Evolutionary conservation across 345 rosid genomes (phyloP).

Genomic region (Brassica incana): DNA sequence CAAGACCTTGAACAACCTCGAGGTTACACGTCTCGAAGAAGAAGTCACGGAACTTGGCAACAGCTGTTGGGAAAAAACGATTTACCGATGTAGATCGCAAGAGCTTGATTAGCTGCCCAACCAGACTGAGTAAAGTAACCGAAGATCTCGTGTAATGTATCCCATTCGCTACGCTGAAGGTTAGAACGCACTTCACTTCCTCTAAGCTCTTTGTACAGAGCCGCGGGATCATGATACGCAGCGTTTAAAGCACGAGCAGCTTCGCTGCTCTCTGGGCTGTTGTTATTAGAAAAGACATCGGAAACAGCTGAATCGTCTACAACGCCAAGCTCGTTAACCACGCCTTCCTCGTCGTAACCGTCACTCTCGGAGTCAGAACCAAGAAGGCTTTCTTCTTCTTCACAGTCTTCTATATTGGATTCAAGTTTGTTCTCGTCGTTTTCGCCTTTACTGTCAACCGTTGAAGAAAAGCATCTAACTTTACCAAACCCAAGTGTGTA

Average conservation of each 20-base stretch:
- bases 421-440: conserved; percentile 14
- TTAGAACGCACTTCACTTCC: conserved; percentile 42
- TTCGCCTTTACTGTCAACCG: conserved; percentile 27
- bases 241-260: conserved; percentile 23
- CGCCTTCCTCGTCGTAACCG: conserved; percentile 27
- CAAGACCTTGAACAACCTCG: conserved; percentile 49
- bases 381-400: conserved; percentile 3
- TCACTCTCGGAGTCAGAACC: conserved; percentile 23
- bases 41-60: conserved; percentile 47
- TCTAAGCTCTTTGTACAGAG: conserved; percentile 56
- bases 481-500: conserved; percentile 24
- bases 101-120: conserved; percentile 87
- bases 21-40: conserved; percentile 53
- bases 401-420: conserved; percentile 26
- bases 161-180: conserved; percentile 45
- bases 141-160: conserved; percentile 54
- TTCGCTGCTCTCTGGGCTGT: conserved; percentile 27
- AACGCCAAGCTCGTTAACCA: conserved; percentile 27
- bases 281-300: conserved; percentile 21
- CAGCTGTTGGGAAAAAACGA: conserved; percentile 88
- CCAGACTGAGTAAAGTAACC: conserved; percentile 56
- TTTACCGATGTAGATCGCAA: conserved; percentile 77
- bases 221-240: conserved; percentile 51
- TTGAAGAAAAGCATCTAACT: conserved; percentile 44
- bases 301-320: conserved; percentile 3